Evolutionary conservation across 2,329 filamentous ascomycete genomes (phyloP), one percentile per base, ranked within the genome.

Genomic region (Trichoderma arundinaceum): DNA sequence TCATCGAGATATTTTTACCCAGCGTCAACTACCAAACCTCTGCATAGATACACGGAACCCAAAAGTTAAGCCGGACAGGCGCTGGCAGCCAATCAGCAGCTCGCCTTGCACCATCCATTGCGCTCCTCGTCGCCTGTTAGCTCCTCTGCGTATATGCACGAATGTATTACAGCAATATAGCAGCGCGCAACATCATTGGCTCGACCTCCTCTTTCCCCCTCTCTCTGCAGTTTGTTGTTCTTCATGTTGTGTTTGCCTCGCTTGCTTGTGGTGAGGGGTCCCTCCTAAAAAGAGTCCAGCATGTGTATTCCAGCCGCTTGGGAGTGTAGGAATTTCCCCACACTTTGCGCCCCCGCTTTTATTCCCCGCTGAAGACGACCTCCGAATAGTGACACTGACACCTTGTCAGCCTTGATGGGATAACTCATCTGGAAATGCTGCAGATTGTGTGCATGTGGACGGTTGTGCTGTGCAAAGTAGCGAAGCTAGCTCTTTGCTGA

Each of bases 31-130:
- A 59, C 41, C 17, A 39, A 9, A 28, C 6, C 2, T 17, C 17
- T 38, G 22, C 22, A 28, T 6, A n/a, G 5, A 61, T 43, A 28
- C 58, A 61, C 58, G 58, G 58, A 61, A 35, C 46, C 58, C 28
- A 61, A 61, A 61, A 52, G 35, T 61, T 61, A 32, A 38, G 22
- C 58, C 58, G 46, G 48, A 43, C 22, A 19, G 4, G 22, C 46
- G 2, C 13, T 12, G 22, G 39, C 54, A 33, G 41, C 54, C 54
- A 58, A 58, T 33, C 39, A 44, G 28, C 22, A n/a, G 22, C 12
- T 38, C n/a, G 22, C 17, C 10, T 33, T 9, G 15, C 28, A 33
- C 35, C 48, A 61, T 38, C 46, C 52, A 39, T 39, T 54, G 22
- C 7, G 12, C 44, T 9, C 17, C 19, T 48, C 22, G 4, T 28